Evolutionary conservation across 306 rosid species (phyloP).

Genomic region (Castanospermum australe): DNA sequence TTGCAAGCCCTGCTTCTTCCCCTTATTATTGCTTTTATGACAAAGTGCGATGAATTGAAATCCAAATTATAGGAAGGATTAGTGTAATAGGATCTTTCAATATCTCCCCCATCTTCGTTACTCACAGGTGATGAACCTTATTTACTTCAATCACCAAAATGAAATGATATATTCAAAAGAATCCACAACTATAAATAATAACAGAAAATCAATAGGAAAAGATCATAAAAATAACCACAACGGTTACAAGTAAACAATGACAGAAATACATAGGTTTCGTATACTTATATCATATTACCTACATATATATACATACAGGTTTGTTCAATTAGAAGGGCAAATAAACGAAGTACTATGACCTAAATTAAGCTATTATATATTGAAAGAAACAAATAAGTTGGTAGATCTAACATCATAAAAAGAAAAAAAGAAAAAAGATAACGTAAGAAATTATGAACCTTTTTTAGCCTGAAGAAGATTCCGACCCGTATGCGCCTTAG

Average conservation of each 20-base stretch:
- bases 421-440: neutral
- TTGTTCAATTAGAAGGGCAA: neutral
- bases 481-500: slow-evolving; percentile 51
- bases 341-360: neutral
- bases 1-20: neutral
- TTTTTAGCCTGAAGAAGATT: slow-evolving; percentile 82
- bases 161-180: neutral
- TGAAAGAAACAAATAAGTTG: neutral
- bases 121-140: neutral
- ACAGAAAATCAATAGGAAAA: neutral
- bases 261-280: neutral
- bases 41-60: neutral
- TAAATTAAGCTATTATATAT: neutral
- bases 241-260: neutral
- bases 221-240: neutral
- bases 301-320: neutral
- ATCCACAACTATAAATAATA: neutral
- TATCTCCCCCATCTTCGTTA: neutral
- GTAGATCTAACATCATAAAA: slow-evolving; percentile 21
- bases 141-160: slow-evolving; percentile 9
- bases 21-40: neutral
- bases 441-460: slow-evolving; percentile 42
- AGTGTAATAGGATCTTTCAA: neutral
- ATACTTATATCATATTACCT: neutral
- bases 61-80: neutral